A percentile compares a stretch with the other conserved stretches of the same genome.
Conservation (phyloP, 345 rosid genomes). For the Combretum micranthum region DNA sequence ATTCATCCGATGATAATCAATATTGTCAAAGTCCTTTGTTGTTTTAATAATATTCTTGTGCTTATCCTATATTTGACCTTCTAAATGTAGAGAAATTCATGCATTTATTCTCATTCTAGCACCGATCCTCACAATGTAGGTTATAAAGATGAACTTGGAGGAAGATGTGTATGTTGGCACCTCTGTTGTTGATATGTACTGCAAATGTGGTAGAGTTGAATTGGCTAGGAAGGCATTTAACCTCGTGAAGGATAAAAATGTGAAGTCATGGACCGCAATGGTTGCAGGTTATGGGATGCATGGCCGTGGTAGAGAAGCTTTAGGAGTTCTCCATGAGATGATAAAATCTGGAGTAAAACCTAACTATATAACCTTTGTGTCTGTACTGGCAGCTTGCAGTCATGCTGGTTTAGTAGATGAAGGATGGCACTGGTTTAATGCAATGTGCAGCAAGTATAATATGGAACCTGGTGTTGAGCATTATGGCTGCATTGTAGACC, state of each 20-base stretch:
- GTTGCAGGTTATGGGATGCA: slow-evolving; percentile 87
- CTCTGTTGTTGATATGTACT: slow-evolving; percentile 74
- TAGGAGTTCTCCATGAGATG: slow-evolving; percentile 67
- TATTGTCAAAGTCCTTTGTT: neutral
- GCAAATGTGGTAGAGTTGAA: slow-evolving; percentile 77
- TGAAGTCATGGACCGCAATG: slow-evolving; percentile 85
- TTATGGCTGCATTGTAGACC: slow-evolving; percentile 90
- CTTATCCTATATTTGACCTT: too few species aligned
- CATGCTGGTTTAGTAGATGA: slow-evolving; percentile 72
- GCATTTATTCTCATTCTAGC: neutral
- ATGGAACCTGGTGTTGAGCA: slow-evolving; percentile 80
- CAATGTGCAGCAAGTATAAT: slow-evolving; percentile 45
- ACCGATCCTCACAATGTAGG: slow-evolving; percentile 28
- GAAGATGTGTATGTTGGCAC: slow-evolving; percentile 66
- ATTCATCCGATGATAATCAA: neutral
- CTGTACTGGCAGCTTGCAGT: slow-evolving; percentile 76
- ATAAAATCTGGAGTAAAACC: slow-evolving; percentile 51
- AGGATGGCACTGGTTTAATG: slow-evolving; percentile 73
- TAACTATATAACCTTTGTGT: slow-evolving; percentile 73
- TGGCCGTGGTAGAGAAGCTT: slow-evolving; percentile 61
- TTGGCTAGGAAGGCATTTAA: slow-evolving; percentile 59
- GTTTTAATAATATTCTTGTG: neutral
- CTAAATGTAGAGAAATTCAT: too few species aligned
- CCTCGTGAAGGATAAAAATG: slow-evolving; percentile 61
- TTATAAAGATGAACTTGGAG: slow-evolving; percentile 62